Conservation (phyloP, 306 rosid species). For the Medicago lupulina region DNA sequence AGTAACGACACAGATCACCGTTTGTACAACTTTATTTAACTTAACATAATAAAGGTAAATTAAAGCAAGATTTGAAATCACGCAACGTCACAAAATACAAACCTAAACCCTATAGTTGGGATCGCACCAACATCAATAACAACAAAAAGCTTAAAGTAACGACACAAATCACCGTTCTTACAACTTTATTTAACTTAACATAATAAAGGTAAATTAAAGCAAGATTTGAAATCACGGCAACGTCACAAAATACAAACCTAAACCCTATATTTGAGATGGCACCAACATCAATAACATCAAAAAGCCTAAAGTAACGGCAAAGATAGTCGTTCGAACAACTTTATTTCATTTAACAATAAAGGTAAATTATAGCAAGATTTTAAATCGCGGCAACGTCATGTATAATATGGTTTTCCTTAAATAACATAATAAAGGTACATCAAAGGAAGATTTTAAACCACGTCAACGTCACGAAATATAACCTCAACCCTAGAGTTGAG, state of each 20-base stretch:
- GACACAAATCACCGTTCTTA: too few relatives aligned
- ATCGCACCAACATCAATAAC: background rate
- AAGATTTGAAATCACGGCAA: too few relatives aligned
- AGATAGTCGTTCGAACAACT: too few relatives aligned
- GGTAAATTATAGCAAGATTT: too few relatives aligned
- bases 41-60: conserved; percentile 1
- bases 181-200: too few relatives aligned
- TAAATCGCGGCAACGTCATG: background rate
- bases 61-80: background rate
- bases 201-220: too few relatives aligned
- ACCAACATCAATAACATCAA: background rate
- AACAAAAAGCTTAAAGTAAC: background rate
- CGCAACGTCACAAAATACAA: background rate
- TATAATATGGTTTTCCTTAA: too few relatives aligned
- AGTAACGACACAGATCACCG: too few relatives aligned
- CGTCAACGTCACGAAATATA: background rate
- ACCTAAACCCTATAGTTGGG: background rate
- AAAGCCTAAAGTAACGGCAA: background rate
- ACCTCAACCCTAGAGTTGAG: background rate
- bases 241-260: background rate
- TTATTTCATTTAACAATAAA: too few relatives aligned
- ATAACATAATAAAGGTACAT: too few relatives aligned
- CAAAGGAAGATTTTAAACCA: too few relatives aligned
- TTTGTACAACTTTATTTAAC: too few relatives aligned
- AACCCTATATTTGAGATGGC: background rate